Percentiles rank a stretch among this genome's conserved stretches.
phyloP scores from a whole-genome alignment of 2,329 filamentous ascomycete genomes.

The Raffaelea deltoideospora region DNA sequence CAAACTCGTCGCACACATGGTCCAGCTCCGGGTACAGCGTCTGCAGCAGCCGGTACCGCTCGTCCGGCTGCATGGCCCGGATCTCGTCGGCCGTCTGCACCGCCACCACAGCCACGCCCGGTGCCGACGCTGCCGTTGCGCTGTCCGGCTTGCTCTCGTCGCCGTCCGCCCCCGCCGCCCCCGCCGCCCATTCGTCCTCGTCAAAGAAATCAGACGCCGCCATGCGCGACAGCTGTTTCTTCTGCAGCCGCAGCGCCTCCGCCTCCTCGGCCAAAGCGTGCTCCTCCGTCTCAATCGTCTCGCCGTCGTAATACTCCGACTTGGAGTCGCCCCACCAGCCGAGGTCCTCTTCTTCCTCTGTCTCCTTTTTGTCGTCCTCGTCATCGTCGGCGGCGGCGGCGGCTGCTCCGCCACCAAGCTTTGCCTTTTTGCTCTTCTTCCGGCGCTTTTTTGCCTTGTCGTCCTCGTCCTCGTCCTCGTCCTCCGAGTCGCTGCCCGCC shows the following conservation, averaged over 20 bases:
- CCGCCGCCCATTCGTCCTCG: conserved; percentile 66
- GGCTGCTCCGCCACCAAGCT: no score
- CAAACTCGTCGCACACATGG: conserved; percentile 65
- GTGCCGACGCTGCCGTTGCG: conserved; percentile 11
- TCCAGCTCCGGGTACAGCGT: conserved; percentile 87
- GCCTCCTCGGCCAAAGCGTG: conserved; percentile 79
- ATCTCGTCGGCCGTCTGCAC: conserved; percentile 71
- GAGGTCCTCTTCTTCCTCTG: conserved; percentile 41
- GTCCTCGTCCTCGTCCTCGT: conserved; percentile 7
- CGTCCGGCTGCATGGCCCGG: conserved; percentile 59
- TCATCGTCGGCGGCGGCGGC: conserved; percentile 15
- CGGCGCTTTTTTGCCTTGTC: conserved; percentile 11
- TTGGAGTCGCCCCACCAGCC: conserved; percentile 77
- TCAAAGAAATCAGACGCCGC: conserved; percentile 89
- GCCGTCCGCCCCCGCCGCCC: conserved; percentile 8
- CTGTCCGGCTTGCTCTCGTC: conserved; percentile 27
- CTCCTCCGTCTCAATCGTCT: conserved; percentile 49
- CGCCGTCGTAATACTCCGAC: conserved; percentile 86
- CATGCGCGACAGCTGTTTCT: conserved; percentile 83
- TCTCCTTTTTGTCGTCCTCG: conserved; percentile 41
- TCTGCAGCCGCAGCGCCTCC: conserved; percentile 75
- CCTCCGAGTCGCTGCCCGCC: conserved; percentile 12
- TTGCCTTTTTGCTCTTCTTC: conserved; percentile 5
- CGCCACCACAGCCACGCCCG: conserved; percentile 62
- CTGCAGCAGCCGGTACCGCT: conserved; percentile 60